These are phyloP conservation scores for Spirogloea muscicola DNA, from an alignment of 139 green algal genomes.

Conservation along the genomic window DNA sequence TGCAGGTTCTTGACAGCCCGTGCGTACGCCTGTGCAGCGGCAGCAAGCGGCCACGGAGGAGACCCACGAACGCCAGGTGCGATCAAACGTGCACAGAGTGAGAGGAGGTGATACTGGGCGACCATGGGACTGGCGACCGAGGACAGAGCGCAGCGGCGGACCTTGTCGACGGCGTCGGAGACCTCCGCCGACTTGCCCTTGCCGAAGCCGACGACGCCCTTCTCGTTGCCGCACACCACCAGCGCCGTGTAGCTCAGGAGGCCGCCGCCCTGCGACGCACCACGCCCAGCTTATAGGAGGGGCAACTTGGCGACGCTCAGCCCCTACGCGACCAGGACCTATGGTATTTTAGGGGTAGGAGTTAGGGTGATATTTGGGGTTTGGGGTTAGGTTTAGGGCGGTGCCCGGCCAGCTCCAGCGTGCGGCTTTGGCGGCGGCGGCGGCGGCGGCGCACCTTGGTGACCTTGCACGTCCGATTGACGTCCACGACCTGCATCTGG, in stretches of 20 bases:
- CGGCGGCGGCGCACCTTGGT: slow-evolving; percentile 53
- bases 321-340: too few species aligned
- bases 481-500: slow-evolving; percentile 47
- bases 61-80: not conserved
- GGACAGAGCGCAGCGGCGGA: not conserved
- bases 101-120: too few species aligned
- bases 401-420: too few species aligned
- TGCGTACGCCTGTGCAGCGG: slow-evolving; percentile 34
- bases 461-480: slow-evolving; percentile 53
- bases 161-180: slow-evolving; percentile 44
- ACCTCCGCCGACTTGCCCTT: slow-evolving; percentile 51
- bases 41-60: not conserved
- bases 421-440: too few species aligned
- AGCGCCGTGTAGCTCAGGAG: slow-evolving; percentile 52
- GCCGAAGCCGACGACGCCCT: slow-evolving; percentile 49
- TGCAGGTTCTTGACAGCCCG: slow-evolving; percentile 44
- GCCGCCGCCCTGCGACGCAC: slow-evolving; percentile 41
- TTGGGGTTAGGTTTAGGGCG: too few species aligned
- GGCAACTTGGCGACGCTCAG: too few species aligned
- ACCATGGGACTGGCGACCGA: too few species aligned
- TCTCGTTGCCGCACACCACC: slow-evolving; percentile 53
- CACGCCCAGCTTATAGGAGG: too few species aligned
- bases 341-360: too few species aligned
- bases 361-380: too few species aligned
- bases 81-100: not conserved